phyloP scores from a whole-genome alignment of 225 moss, liverwort and hornwort genomes.

The Marchantia polymorpha region DNA sequence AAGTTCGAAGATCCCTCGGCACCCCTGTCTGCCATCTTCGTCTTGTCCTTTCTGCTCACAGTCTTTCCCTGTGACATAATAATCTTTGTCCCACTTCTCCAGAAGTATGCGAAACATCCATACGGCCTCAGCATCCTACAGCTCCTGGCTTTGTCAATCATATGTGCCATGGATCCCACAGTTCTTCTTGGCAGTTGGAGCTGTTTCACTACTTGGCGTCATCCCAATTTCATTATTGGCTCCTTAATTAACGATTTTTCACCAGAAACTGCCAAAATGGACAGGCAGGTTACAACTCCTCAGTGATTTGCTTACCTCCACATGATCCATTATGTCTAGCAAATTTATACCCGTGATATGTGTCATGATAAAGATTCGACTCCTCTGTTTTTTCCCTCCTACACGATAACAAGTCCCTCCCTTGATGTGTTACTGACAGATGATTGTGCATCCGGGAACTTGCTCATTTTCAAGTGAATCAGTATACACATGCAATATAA shows the following conservation, averaged over 20 bases:
- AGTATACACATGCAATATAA: too few species aligned
- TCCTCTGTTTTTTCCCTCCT: too few species aligned
- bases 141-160: constrained; percentile 8
- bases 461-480: too few species aligned
- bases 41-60: constrained; percentile 16
- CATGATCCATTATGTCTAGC: too few species aligned
- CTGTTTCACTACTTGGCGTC: constrained; percentile 7
- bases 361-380: too few species aligned
- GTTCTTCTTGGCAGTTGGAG: constrained; percentile 12
- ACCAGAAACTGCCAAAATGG: constrained; percentile 11
- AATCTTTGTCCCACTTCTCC: constrained; percentile 28
- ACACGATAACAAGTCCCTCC: too few species aligned
- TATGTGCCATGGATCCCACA: constrained; percentile 24
- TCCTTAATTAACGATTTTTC: neutral
- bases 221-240: constrained; percentile 25
- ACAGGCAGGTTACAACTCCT: neutral
- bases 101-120: constrained; percentile 22
- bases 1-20: constrained; percentile 28
- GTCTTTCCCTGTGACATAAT: constrained; percentile 20
- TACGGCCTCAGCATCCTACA: constrained; percentile 14
- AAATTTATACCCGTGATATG: too few species aligned
- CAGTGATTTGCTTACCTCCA: too few species aligned
- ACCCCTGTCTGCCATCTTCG: constrained; percentile 20
- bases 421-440: too few species aligned
- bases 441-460: too few species aligned